Percentiles rank a stretch among this genome's conserved stretches.
phyloP scores from a whole-genome alignment of 2,329 filamentous ascomycete species.

The Cytospora mali region DNA sequence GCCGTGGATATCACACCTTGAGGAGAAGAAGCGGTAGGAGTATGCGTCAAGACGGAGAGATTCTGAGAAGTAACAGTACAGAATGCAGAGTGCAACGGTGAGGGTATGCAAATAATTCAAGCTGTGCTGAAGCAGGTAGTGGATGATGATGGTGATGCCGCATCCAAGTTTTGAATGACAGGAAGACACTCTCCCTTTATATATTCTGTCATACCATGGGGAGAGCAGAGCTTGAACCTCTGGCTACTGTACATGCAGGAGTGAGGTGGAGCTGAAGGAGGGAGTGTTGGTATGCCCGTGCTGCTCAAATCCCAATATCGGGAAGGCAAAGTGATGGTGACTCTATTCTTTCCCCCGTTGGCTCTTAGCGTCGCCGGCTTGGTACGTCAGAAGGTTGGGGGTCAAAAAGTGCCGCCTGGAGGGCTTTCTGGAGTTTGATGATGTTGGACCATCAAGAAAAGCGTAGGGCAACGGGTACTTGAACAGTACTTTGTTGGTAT shows the following conservation, averaged over 20 bases:
- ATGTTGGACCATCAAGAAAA: constrained; percentile 15
- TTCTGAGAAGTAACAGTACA: neutral
- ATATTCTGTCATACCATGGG: constrained; percentile 21
- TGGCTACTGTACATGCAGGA: constrained; percentile 24
- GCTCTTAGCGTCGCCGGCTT: constrained; percentile 25
- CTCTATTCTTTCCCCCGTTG: constrained; percentile 17
- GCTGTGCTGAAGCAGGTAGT: constrained; percentile 7
- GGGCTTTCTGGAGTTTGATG: constrained; percentile 6
- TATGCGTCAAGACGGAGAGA: neutral
- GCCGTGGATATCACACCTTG: neutral
- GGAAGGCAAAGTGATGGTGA: constrained; percentile 18
- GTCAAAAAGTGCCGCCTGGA: constrained; percentile 19
- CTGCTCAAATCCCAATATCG: constrained; percentile 18
- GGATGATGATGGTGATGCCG: constrained; percentile 23
- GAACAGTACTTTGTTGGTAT: constrained; percentile 24
- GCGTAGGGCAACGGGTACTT: constrained; percentile 20
- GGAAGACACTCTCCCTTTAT: constrained; percentile 24
- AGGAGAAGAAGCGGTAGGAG: neutral
- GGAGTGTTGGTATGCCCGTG: constrained; percentile 17
- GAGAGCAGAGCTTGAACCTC: constrained; percentile 22
- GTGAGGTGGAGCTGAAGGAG: constrained; percentile 21
- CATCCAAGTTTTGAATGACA: constrained; percentile 8
- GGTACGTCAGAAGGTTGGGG: constrained; percentile 24
- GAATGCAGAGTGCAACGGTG: neutral
- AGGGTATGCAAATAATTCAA: constrained; percentile 2